A percentile compares a stretch with the other conserved stretches of the same genome.
Conservation (phyloP, 768 basidiomycete species). For the Tulasnella sp. region DNA sequence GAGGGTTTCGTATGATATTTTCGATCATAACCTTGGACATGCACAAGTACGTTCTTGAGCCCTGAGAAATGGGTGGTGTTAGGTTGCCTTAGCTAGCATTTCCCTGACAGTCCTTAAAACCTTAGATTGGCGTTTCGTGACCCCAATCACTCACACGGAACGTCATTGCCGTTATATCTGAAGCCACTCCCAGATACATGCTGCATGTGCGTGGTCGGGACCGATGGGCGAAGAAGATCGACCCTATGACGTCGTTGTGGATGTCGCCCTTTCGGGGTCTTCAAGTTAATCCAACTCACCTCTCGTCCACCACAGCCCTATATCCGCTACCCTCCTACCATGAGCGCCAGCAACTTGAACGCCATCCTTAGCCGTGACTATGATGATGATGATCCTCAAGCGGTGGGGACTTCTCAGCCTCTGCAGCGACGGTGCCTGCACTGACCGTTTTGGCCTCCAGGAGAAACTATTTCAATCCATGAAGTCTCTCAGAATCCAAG, state of each 20-base stretch:
- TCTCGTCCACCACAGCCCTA: neutral
- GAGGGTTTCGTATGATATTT: neutral
- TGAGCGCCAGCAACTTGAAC: neutral
- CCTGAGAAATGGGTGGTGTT: neutral
- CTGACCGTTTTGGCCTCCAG: neutral
- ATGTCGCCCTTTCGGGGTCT: neutral
- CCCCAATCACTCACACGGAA: neutral
- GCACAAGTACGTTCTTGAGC: neutral
- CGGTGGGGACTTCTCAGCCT: neutral
- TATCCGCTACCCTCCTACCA: neutral
- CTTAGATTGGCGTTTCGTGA: neutral
- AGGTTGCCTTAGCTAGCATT: neutral
- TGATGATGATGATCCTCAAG: neutral
- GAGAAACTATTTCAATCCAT: neutral
- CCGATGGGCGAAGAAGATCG: neutral
- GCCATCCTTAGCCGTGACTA: neutral
- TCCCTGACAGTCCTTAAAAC: neutral
- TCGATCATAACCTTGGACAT: neutral
- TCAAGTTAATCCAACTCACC: neutral
- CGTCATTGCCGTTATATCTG: neutral
- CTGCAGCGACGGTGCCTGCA: neutral
- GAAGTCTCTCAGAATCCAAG: neutral
- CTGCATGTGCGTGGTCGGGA: neutral
- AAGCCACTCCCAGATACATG: neutral
- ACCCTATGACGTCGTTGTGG: neutral